phyloP scores from a whole-genome alignment of 805 yeast species.

The Candida anglica region DNA sequence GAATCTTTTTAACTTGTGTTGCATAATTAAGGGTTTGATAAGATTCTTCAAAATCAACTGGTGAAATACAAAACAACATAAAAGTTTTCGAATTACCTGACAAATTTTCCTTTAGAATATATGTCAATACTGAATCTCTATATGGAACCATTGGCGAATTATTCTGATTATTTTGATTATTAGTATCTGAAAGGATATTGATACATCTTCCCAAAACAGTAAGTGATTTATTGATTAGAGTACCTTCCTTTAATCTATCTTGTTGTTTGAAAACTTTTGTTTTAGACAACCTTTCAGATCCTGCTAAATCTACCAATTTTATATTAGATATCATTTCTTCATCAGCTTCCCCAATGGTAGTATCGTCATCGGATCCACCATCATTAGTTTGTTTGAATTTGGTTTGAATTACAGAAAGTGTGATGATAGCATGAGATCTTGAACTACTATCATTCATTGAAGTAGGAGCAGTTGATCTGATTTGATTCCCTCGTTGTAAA shows the following conservation, averaged over 20 bases:
- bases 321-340: conserved; percentile 56
- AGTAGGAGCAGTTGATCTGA: conserved; percentile 70
- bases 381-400: conserved; percentile 25
- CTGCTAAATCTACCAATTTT: conserved; percentile 71
- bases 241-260: conserved; percentile 66
- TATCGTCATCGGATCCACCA: conserved; percentile 20
- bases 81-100: conserved; percentile 88
- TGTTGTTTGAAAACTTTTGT: conserved; percentile 56
- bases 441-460: conserved; percentile 70
- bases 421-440: conserved; percentile 78
- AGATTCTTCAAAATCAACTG: conserved; percentile 75
- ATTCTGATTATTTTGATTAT: conserved; percentile 9
- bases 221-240: conserved; percentile 71
- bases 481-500: conserved; percentile 48
- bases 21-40: conserved; percentile 76
- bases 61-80: conserved; percentile 83
- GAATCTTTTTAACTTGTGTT: conserved; percentile 66
- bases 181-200: conserved; percentile 43
- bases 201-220: conserved; percentile 74
- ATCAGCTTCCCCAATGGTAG: conserved; percentile 32
- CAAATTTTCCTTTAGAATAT: conserved; percentile 68
- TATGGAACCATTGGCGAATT: conserved; percentile 52
- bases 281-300: conserved; percentile 61
- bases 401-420: conserved; percentile 58
- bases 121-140: conserved; percentile 72